Base-by-base conservation (phyloP, 352 stramenopile species). In the Phytophthora meadii region DNA sequence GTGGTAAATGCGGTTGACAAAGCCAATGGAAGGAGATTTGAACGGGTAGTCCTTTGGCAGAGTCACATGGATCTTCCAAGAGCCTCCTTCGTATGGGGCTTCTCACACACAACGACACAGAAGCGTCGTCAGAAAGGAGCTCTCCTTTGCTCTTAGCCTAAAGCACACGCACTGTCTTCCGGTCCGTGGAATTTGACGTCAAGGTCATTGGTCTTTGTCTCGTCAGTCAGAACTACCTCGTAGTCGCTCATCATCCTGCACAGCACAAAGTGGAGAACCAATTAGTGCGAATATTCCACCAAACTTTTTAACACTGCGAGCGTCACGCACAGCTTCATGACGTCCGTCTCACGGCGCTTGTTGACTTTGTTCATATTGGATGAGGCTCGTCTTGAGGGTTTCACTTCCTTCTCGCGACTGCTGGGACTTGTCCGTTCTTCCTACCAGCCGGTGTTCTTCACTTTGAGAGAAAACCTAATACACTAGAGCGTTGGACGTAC, bases 61-160 rank as follows among this genome's bases (percentile, higher is more conserved):
- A 52, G 88, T 94, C 51, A 98, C 93, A 59, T 98, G 92, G 40
- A 98, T 92, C 74, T 97, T 97, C 93, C 93, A 98, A 37, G 88
- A 76, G 4, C 93, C 93, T 45, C 92, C 91, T 87, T 97, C 86
- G 56, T 98, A 98, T 46, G 88, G 90, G 58, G 92, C 88, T 97
- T 47, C 30, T 60, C 34, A 54, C n/a, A 49, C 28, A 74, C 41
- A 74, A 45, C 27, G 49, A 48, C 19, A 60, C 42, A 40, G 50
- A 45, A 56, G 15, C 17, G 17, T 14, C 25, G 47, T 70, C 54
- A 72, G 53, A 36, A 72, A 2, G 50, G 10, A 45, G 14, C 42
- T 1, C 57, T 10, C 17, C 27, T 49, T 12, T 8, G 22, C 2
- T 32, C 17, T 37, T 25, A 25, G 19, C 27, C 2, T 47, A 3